A percentile compares a stretch with the other conserved stretches of the same genome.
Evolutionary conservation across 371 early-diverging fungal genomes (phyloP).

Genomic region (Rhizopus stolonifer): DNA sequence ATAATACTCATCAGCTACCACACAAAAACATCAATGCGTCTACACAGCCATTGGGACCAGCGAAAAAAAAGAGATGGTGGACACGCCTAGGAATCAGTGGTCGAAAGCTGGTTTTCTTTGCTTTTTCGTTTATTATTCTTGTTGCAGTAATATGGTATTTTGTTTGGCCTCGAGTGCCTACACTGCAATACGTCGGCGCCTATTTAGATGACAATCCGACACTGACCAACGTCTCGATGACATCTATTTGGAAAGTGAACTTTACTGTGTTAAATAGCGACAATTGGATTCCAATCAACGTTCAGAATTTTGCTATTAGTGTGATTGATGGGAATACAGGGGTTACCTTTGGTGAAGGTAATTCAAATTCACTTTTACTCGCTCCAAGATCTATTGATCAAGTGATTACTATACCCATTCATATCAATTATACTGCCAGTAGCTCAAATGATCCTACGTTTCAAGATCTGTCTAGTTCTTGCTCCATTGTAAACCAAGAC

Average conservation of each 20-base stretch:
- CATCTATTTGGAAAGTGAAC: slow-evolving; percentile 29
- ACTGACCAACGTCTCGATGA: slow-evolving; percentile 13
- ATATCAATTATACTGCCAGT: slow-evolving; percentile 12
- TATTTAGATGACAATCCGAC: slow-evolving; percentile 8
- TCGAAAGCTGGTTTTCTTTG: slow-evolving; percentile 26
- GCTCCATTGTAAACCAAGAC: slow-evolving; percentile 11
- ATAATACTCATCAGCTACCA: background rate
- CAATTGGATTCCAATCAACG: slow-evolving; percentile 32
- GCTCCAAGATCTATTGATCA: slow-evolving; percentile 12
- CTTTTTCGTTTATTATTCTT: slow-evolving; percentile 28
- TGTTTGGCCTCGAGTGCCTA: slow-evolving; percentile 46
- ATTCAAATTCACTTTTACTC: slow-evolving; percentile 12
- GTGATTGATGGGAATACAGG: slow-evolving; percentile 22
- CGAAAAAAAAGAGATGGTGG: slow-evolving; percentile 26
- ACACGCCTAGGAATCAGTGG: slow-evolving; percentile 21
- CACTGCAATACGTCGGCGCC: slow-evolving; percentile 20
- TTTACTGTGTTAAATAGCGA: slow-evolving; percentile 27
- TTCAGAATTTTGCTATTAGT: slow-evolving; percentile 17
- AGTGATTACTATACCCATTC: slow-evolving; percentile 8
- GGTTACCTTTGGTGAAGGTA: slow-evolving; percentile 17
- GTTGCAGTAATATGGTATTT: slow-evolving; percentile 38
- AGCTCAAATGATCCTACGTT: slow-evolving; percentile 11
- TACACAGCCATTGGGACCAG: slow-evolving; percentile 15
- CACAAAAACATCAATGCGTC: slow-evolving; percentile 2
- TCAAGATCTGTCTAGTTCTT: slow-evolving; percentile 11